Evolutionary conservation across 768 basidiomycete species (phyloP), one percentile per base, ranked within the genome.

Genomic region (Russula earlei): DNA sequence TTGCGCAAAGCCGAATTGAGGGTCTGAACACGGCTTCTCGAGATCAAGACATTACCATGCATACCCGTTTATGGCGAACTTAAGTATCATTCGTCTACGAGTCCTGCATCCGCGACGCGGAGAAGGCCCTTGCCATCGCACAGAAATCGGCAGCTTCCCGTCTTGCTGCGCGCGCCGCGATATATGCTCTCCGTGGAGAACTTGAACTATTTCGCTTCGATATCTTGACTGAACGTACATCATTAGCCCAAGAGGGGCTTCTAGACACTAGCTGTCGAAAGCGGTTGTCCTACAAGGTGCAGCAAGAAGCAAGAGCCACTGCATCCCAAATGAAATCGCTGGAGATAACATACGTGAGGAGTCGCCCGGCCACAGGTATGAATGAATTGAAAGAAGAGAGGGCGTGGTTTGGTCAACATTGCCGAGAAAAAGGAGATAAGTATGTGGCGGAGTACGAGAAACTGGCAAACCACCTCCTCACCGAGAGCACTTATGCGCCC

Each of bases 161-260:
- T 19, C 64, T 66, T 46, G 64, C 63, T 0, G 68, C 68, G 2
- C 63, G 63, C 2, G 59, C 63, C 4, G 37, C 49, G 0, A 17
- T 67, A 2, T 54, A 65, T 38, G 44, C 51, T 45, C 44, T 68
- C 14, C 66, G 69, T 0, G 63, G 65, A 5, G 57, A 62, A 17
- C 66, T 70, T 33, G 68, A 70, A 43, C 33, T 52, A 11, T 65
- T 65, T 58, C 64, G 69, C 8, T 66, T 65, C 58, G 43, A 54
- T 10, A 56, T 60, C 14, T 58, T 64, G 11, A 40, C 46, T 5
- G 53, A 61, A 36, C 52, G 61, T 6, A 36, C 51, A 5, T 47
- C 52, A 5, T 36, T 62, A 1, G 20, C 49, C 15, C 52, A 52
- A 6, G n/a, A 22, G 2, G 60, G 58, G 10, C 33, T 1, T 0